A percentile compares a stretch with the other conserved stretches of the same genome.
These are phyloP conservation scores for Mycosarcoma maydis DNA, from an alignment of 1,284 basidiomycete species.

Conservation along the genomic window DNA sequence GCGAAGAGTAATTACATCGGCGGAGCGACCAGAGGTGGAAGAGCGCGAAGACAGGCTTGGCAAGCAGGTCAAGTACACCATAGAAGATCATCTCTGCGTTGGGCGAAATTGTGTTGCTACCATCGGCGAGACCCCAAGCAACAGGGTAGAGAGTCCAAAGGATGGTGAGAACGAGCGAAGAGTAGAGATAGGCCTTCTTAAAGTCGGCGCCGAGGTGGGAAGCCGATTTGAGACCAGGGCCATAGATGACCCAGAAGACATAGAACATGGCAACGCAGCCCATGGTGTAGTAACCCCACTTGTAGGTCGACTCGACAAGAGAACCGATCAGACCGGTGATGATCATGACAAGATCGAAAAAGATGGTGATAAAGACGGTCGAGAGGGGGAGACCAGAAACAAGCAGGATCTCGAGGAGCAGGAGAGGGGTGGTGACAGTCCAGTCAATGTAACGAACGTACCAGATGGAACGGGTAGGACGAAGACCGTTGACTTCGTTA, in stretches of 20 bases:
- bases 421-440: conserved; percentile 72
- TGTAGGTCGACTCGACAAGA: conserved; percentile 71
- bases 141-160: conserved; percentile 62
- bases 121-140: conserved; percentile 71
- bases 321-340: conserved; percentile 72
- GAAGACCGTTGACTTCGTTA: conserved; percentile 23
- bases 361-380: conserved; percentile 72
- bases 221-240: conserved; percentile 66
- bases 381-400: conserved; percentile 72
- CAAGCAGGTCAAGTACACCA: conserved; percentile 72
- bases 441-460: conserved; percentile 67
- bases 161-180: conserved; percentile 62
- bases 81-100: conserved; percentile 72
- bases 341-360: conserved; percentile 71
- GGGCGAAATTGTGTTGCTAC: conserved; percentile 70
- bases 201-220: conserved; percentile 68
- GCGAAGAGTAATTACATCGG: conserved; percentile 49
- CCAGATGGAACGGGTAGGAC: conserved; percentile 72
- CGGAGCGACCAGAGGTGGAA: conserved; percentile 58
- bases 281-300: conserved; percentile 70
- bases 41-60: conserved; percentile 68
- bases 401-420: conserved; percentile 72
- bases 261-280: conserved; percentile 70
- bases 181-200: conserved; percentile 68
- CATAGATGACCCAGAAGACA: conserved; percentile 65